phyloP scores from a whole-genome alignment of 169 alveolate species.

The Eimeria sp. region DNA sequence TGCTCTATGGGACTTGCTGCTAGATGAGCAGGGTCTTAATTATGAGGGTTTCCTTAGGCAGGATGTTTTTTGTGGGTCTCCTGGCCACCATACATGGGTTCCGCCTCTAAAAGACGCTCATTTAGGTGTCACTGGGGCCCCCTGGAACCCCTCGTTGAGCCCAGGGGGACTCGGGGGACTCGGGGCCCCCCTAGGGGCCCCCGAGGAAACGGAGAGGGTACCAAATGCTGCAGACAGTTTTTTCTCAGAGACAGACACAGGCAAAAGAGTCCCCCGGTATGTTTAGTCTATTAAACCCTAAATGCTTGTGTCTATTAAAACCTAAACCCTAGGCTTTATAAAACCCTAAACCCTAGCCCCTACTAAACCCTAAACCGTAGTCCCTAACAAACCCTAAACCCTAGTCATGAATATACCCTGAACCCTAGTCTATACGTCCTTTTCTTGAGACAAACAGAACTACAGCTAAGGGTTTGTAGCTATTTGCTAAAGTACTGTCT shows the following conservation, averaged over 20 bases:
- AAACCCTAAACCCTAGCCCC: no score
- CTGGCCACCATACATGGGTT: no score
- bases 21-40: conserved; percentile 62
- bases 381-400: no score
- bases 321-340: no score
- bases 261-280: conserved; percentile 61
- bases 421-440: no score
- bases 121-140: neutral
- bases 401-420: no score
- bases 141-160: neutral
- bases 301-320: neutral
- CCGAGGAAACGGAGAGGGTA: neutral
- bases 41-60: conserved; percentile 26
- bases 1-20: conserved; percentile 71
- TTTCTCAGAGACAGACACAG: conserved; percentile 39
- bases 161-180: neutral
- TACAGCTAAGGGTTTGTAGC: no score
- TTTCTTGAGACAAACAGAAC: no score
- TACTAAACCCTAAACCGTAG: no score
- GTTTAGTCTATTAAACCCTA: neutral
- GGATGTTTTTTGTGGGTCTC: no score
- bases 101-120: neutral
- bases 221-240: conserved; percentile 35
- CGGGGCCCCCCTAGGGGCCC: no score
- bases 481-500: no score